These are phyloP conservation scores for Kodamaea sp. DNA, from an alignment of 1,139 yeast genomes.

Conservation along the genomic window DNA sequence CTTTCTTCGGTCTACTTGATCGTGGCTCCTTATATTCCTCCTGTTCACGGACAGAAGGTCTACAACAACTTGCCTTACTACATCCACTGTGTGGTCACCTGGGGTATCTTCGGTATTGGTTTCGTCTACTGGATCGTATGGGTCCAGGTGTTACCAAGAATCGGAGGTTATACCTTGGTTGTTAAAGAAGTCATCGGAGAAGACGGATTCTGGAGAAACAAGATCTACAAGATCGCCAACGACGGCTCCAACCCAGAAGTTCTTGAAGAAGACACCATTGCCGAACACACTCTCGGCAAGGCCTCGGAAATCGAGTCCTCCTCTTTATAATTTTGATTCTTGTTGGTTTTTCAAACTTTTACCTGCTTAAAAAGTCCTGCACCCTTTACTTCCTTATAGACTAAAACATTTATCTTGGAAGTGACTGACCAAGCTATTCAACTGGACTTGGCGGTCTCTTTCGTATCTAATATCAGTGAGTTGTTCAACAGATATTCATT, in stretches of 20 bases:
- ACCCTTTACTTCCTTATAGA: slow-evolving; percentile 6
- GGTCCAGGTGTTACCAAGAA: slow-evolving; percentile 58
- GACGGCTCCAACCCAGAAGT: slow-evolving; percentile 4
- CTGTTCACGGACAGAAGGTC: slow-evolving; percentile 63
- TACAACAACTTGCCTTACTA: slow-evolving; percentile 72
- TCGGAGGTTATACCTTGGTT: slow-evolving; percentile 61
- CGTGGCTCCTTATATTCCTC: slow-evolving; percentile 83
- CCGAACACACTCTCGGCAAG: neutral
- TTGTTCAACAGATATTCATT: slow-evolving; percentile 10
- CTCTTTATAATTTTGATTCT: slow-evolving; percentile 9
- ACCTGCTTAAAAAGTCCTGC: slow-evolving; percentile 10
- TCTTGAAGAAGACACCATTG: slow-evolving; percentile 1
- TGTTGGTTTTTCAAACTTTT: slow-evolving; percentile 10
- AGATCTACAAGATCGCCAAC: slow-evolving; percentile 46
- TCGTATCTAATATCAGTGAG: slow-evolving; percentile 3
- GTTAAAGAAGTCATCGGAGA: slow-evolving; percentile 63
- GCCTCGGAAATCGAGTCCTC: neutral
- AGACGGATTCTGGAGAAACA: slow-evolving; percentile 75
- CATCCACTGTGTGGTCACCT: slow-evolving; percentile 79
- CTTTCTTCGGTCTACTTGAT: slow-evolving; percentile 70
- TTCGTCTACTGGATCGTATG: slow-evolving; percentile 70
- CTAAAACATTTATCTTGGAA: neutral
- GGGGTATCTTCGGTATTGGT: slow-evolving; percentile 77
- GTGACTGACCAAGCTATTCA: neutral
- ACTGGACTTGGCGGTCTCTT: slow-evolving; percentile 1